These are phyloP conservation scores for Pseudogymnoascus sp. DNA, from an alignment of 2,329 filamentous ascomycete genomes.

Conservation along the genomic window DNA sequence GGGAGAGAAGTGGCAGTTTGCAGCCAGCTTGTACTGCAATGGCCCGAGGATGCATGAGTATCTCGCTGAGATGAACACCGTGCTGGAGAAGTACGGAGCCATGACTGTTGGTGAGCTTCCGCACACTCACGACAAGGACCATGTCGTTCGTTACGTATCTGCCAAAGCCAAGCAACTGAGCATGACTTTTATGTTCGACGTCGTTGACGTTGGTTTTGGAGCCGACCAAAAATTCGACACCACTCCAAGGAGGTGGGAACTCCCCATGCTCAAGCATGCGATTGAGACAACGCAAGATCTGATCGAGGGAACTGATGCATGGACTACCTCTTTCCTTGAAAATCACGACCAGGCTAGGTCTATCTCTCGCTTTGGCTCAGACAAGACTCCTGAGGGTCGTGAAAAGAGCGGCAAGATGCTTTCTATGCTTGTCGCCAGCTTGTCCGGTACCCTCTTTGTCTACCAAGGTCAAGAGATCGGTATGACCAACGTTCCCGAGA, in stretches of 20 bases:
- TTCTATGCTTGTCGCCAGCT: constrained; percentile 39
- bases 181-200: constrained; percentile 66
- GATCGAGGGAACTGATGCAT: constrained; percentile 46
- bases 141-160: constrained; percentile 55
- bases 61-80: constrained; percentile 56
- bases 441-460: constrained; percentile 47
- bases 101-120: constrained; percentile 68
- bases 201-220: constrained; percentile 55
- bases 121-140: constrained; percentile 50
- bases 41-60: constrained; percentile 65
- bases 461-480: constrained; percentile 53
- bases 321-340: constrained; percentile 56
- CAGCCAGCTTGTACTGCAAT: constrained; percentile 47
- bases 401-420: constrained; percentile 39
- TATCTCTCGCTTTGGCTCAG: constrained; percentile 43
- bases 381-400: constrained; percentile 21
- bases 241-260: constrained; percentile 35
- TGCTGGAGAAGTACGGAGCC: constrained; percentile 56
- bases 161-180: constrained; percentile 53
- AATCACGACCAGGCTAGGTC: constrained; percentile 58
- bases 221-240: constrained; percentile 44
- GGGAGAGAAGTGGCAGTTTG: constrained; percentile 44
- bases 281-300: constrained; percentile 46
- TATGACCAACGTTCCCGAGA: constrained; percentile 46
- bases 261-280: constrained; percentile 44